Base-by-base conservation (phyloP, 192 early-diverging fungal genomes). In the Radiomyces spectabilis region DNA sequence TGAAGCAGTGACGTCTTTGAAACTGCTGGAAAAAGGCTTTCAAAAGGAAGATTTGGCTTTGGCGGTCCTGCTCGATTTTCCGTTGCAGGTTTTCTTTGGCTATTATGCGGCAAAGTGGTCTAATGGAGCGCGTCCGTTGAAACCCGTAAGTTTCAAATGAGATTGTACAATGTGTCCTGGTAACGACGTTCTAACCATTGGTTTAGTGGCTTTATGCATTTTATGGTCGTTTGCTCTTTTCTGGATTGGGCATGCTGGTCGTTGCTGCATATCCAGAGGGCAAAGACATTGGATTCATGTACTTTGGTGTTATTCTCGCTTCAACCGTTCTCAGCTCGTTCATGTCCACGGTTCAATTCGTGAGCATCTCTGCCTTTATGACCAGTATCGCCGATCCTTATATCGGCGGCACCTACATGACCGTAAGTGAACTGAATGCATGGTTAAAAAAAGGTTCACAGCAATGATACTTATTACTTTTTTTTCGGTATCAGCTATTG, bases 31-130 rank as follows among this genome's bases (percentile, higher is more conserved):
- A 59, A 88, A 89, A 44, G 94, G 96, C 1, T 80, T 99, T 63
- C 81, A 85, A 46, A 94, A 92, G 61, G 96, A 99, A 69, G 93
- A 97, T 55, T 73, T 99, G 70, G 94, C 94, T 1, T 65, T 95
- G 35, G 80, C 92, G 0, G 92, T 93, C 5, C 69, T 99, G 59
- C 84, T 97, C 16, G 96, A 99, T 64, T 99, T 99, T 46, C 96
- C 96, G 1, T 79, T 95, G 45, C 93, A 99, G 68, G 84, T 99
- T 37, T 71, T 96, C 53, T 94, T 99, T 78, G 96, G 96, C 12
- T 97, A 97, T 68, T 95, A 93, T 69, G 94, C 95, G 0, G 96
- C 93, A 13, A 87, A 87, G 48, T 99, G 94, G 96, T 94, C 90
- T 44, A 82, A 74, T 55, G 96, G 96, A 4, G 63, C 69, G 6